phyloP scores from a whole-genome alignment of 257 asterid species.

The Solanum appendiculatum region DNA sequence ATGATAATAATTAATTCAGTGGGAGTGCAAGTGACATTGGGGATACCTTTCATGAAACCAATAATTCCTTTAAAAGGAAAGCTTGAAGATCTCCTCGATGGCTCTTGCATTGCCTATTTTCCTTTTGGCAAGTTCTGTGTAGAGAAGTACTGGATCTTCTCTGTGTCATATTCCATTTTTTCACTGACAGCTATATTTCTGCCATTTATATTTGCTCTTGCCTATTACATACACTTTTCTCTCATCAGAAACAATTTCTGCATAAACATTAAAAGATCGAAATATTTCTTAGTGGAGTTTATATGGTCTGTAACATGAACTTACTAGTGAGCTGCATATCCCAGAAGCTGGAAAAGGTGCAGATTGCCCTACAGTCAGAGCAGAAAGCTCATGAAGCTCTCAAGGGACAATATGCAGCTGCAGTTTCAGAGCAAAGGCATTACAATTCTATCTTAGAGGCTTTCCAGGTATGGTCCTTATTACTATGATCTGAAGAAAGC shows the following conservation, averaged over 20 bases:
- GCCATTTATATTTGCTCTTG: neutral
- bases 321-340: neutral
- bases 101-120: neutral
- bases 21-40: neutral
- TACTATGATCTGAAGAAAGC: neutral
- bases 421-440: slow-evolving; percentile 52
- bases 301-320: neutral
- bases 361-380: slow-evolving; percentile 31
- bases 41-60: neutral
- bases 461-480: slow-evolving; percentile 39
- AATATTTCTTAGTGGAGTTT: neutral
- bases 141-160: neutral
- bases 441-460: slow-evolving; percentile 47
- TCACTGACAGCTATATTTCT: neutral
- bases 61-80: neutral
- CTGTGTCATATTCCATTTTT: neutral
- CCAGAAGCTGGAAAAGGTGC: slow-evolving; percentile 63
- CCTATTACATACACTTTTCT: neutral
- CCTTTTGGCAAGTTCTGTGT: neutral
- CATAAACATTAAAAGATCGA: neutral
- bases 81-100: neutral
- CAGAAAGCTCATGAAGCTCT: slow-evolving; percentile 30
- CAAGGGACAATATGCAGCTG: slow-evolving; percentile 44
- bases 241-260: neutral
- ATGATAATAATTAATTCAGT: neutral